Evolutionary conservation across 1,284 basidiomycete species (phyloP).

Genomic region (Apiotrichum brassicae): DNA sequence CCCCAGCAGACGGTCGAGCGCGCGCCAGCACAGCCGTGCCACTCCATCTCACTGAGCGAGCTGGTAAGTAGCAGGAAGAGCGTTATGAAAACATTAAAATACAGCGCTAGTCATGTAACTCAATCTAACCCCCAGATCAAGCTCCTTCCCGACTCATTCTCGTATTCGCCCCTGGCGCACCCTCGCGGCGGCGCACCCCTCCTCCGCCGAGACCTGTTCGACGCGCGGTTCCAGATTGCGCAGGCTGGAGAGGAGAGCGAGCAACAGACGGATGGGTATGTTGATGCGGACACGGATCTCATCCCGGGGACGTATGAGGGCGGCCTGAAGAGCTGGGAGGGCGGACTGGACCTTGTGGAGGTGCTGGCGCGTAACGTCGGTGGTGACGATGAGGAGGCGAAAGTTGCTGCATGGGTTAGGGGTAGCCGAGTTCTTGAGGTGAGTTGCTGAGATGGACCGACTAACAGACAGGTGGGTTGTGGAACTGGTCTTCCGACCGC

Average conservation of each 20-base stretch:
- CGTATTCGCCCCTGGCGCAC: constrained; percentile 36
- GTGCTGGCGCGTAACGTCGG: constrained; percentile 15
- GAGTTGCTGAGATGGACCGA: constrained; percentile 8
- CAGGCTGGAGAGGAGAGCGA: constrained; percentile 7
- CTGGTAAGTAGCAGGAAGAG: background rate
- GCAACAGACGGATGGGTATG: constrained; percentile 46
- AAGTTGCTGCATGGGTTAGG: constrained; percentile 28
- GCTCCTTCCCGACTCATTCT: constrained; percentile 39
- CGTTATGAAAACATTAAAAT: background rate
- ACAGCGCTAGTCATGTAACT: too few relatives aligned
- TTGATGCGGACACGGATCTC: constrained; percentile 80
- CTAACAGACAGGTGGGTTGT: constrained; percentile 66
- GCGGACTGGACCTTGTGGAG: constrained; percentile 75
- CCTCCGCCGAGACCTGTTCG: constrained; percentile 79
- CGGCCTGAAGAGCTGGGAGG: constrained; percentile 97
- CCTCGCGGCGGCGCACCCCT: constrained; percentile 21
- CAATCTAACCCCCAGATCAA: constrained; percentile 23
- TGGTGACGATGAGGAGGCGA: constrained; percentile 4
- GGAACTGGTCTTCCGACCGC: constrained; percentile 82
- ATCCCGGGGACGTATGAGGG: constrained; percentile 92
- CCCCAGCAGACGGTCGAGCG: background rate
- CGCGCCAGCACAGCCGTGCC: constrained; percentile 19
- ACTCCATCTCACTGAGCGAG: constrained; percentile 24
- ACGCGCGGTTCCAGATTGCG: constrained; percentile 86
- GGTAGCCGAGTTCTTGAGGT: constrained; percentile 63